A percentile compares a stretch with the other conserved stretches of the same genome.
Conservation (phyloP, 495 filamentous ascomycete genomes). For the Aspergillus cristatus region DNA sequence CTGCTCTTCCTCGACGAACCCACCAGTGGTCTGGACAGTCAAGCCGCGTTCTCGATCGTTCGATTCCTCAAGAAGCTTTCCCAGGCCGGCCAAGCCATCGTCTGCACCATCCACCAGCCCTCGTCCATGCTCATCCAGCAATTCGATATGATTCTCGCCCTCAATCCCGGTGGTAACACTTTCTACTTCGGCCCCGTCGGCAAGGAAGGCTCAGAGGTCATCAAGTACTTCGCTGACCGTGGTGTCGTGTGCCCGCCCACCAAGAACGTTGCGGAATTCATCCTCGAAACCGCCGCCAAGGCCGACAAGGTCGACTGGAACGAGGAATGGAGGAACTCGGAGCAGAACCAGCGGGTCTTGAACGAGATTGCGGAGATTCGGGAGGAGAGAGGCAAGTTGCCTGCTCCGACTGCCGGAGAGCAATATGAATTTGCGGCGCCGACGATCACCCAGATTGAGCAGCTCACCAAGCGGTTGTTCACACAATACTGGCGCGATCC, state of each 20-base stretch:
- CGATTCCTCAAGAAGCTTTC: constrained; percentile 78
- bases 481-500: constrained; percentile 61
- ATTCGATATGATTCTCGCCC: constrained; percentile 66
- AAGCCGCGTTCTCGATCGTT: constrained; percentile 75
- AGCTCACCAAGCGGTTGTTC: constrained; percentile 59
- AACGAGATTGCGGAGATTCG: constrained; percentile 54
- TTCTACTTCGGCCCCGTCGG: constrained; percentile 71
- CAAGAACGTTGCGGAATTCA: constrained; percentile 79
- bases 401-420: constrained; percentile 23
- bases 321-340: constrained; percentile 59
- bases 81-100: constrained; percentile 62
- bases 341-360: constrained; percentile 40
- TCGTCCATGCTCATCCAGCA: constrained; percentile 61
- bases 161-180: constrained; percentile 61
- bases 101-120: constrained; percentile 80
- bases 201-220: constrained; percentile 49
- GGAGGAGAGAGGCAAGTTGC: constrained; percentile 42
- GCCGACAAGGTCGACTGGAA: constrained; percentile 55
- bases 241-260: constrained; percentile 50
- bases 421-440: constrained; percentile 58
- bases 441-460: constrained; percentile 45
- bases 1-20: constrained; percentile 79
- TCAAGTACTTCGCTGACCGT: constrained; percentile 57
- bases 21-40: constrained; percentile 74
- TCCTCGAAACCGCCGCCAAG: constrained; percentile 71